A percentile compares a stretch with the other conserved stretches of the same genome.
These are phyloP conservation scores for Marchantia paleacea DNA, from an alignment of 225 moss, liverwort and hornwort genomes.

Conservation along the genomic window DNA sequence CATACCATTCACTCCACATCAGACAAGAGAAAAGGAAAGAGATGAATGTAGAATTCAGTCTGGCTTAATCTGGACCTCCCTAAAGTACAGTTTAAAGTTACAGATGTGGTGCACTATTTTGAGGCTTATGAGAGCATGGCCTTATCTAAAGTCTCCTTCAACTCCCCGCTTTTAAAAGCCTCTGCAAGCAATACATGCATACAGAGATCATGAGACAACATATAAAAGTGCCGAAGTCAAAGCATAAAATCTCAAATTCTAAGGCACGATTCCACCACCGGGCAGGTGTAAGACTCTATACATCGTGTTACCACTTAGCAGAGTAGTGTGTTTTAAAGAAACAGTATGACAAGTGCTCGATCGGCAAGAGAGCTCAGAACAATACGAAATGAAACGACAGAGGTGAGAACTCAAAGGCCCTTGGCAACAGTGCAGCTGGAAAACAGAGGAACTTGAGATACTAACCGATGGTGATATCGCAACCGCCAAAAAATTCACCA, in stretches of 20 bases:
- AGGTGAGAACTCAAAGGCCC: neutral
- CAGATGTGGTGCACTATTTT: neutral
- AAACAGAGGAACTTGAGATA: constrained; percentile 1
- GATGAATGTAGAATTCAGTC: neutral
- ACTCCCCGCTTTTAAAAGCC: constrained; percentile 65
- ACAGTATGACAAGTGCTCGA: no score
- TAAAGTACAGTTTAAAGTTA: constrained; percentile 18
- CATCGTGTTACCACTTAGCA: no score
- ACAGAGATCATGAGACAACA: no score
- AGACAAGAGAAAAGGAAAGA: neutral
- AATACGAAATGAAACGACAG: neutral
- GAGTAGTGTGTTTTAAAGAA: no score
- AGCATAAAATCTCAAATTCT: no score
- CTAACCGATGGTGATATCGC: constrained; percentile 82
- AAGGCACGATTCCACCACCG: no score
- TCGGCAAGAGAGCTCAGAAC: no score
- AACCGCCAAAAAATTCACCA: constrained; percentile 92
- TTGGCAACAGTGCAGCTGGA: neutral
- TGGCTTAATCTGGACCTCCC: no score
- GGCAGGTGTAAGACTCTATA: no score
- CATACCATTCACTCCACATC: neutral
- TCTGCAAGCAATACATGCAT: constrained; percentile 37
- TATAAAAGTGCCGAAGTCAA: no score
- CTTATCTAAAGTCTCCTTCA: constrained; percentile 82
- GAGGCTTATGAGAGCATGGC: constrained; percentile 63